Evolutionary conservation across 1,284 basidiomycete species (phyloP).

Genomic region (Porodaedalea pini): DNA sequence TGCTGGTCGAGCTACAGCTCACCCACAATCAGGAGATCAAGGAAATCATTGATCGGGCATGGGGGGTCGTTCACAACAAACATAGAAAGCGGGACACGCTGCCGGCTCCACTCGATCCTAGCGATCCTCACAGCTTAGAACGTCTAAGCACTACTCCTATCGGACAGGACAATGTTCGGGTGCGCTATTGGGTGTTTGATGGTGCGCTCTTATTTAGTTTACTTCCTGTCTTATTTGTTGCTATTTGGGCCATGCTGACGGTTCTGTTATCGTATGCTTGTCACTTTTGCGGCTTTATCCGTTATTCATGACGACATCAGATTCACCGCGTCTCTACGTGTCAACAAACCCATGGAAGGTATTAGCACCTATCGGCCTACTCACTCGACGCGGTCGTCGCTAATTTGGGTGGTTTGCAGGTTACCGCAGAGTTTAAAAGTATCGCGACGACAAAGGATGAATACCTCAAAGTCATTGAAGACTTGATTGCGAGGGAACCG

Average conservation of each 20-base stretch:
- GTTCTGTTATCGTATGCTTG: conserved; percentile 29
- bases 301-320: conserved; percentile 38
- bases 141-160: conserved; percentile 60
- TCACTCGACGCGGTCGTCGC: background rate
- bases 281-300: conserved; percentile 23
- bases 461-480: conserved; percentile 58
- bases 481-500: conserved; percentile 52
- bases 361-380: background rate
- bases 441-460: conserved; percentile 67
- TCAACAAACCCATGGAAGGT: conserved; percentile 82
- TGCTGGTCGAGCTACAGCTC: conserved; percentile 76
- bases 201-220: conserved; percentile 59
- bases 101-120: conserved; percentile 46
- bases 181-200: conserved; percentile 78
- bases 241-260: conserved; percentile 47
- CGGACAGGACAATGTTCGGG: conserved; percentile 67
- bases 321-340: conserved; percentile 73
- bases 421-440: conserved; percentile 65
- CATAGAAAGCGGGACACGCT: conserved; percentile 71
- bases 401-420: conserved; percentile 24
- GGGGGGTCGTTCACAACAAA: conserved; percentile 77
- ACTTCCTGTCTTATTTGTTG: conserved; percentile 53
- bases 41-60: conserved; percentile 70
- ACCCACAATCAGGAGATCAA: conserved; percentile 64
- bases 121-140: conserved; percentile 59